Evolutionary conservation across 2,329 filamentous ascomycete genomes (phyloP), one percentile per base, ranked within the genome.

Genomic region (Hypoxylon sp.): DNA sequence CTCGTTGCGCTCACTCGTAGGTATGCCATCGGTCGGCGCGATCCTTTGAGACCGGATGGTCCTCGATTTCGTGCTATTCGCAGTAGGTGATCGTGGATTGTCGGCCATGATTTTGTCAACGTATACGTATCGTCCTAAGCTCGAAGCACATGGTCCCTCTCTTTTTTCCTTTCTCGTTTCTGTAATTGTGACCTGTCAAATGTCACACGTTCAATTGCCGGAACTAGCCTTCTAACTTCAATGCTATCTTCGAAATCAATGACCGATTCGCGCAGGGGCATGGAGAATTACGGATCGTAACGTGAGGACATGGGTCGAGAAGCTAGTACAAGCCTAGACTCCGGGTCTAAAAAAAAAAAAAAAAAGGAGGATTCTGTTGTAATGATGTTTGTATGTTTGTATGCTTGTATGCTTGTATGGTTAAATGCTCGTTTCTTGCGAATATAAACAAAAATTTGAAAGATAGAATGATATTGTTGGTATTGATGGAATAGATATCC

Each of bases 11-110:
- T 72, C 69, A 43, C 66, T 51, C 42, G 59, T 60, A 59, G 49
- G 63, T 62, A 62, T 51, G 60, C 43, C 67, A 54, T 70, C 64
- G 44, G 74, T 65, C 36, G 67, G 62, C 20, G 72, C 67, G 59
- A 81, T 82, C 71, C 79, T 81, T 59, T 83, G 80, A 5, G 80
- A 77, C 52, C 79, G 78, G 38, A 81, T 65, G 35, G 76, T 73
- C 66, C 77, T 78, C 46, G 72, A 70, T 54, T 72, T 75, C 54
- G 60, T 67, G 60, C 62, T 55, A 17, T 67, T 66, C 36, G 67
- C 65, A 26, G 64, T 57, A 32, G 61, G 57, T 55, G 72, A 69
- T 42, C 65, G 63, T 46, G 62, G 47, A 21, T 60, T 64, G 37
- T 70, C 68, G 45, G 67, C 61, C 67, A 70, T 69, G 55, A 46